Percentiles rank a stretch among this genome's conserved stretches.
phyloP scores from a whole-genome alignment of 306 rosid species.

The Neltuma alba region DNA sequence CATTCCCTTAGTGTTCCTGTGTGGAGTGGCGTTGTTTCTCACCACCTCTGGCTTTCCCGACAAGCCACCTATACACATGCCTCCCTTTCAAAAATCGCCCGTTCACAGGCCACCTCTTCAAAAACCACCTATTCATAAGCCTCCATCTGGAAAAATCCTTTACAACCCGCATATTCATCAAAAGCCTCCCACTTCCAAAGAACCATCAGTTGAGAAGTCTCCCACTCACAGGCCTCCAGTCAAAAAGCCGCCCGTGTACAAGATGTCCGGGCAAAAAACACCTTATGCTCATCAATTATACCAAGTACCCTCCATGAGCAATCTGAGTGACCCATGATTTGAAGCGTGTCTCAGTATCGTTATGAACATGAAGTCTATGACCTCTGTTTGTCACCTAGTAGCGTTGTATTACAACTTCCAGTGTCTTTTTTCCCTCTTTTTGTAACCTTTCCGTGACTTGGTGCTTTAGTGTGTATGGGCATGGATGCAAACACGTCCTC shows the following conservation, averaged over 20 bases:
- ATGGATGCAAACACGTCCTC: not conserved
- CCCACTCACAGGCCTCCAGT: not conserved
- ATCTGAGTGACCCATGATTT: not conserved
- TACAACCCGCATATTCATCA: too few relatives aligned
- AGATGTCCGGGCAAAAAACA: not conserved
- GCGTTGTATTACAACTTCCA: not conserved
- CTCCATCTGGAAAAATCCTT: not conserved
- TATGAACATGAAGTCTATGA: too few relatives aligned
- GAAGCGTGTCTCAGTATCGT: not conserved
- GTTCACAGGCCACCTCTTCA: not conserved
- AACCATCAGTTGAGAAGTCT: not conserved
- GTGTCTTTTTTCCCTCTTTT: too few relatives aligned
- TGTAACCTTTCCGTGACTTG: too few relatives aligned
- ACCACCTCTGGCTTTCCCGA: too few relatives aligned
- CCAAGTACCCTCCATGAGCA: constrained; percentile 13
- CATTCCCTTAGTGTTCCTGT: too few relatives aligned
- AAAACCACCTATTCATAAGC: constrained; percentile 18
- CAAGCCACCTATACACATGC: not conserved
- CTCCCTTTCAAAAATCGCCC: not conserved
- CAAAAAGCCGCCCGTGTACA: too few relatives aligned
- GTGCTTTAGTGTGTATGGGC: not conserved
- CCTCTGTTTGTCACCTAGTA: not conserved
- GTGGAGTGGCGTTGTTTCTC: too few relatives aligned
- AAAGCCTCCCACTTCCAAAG: too few relatives aligned
- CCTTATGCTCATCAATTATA: not conserved